Conservation (phyloP, 2,329 filamentous ascomycete genomes). For the Colletotrichum sp. region DNA sequence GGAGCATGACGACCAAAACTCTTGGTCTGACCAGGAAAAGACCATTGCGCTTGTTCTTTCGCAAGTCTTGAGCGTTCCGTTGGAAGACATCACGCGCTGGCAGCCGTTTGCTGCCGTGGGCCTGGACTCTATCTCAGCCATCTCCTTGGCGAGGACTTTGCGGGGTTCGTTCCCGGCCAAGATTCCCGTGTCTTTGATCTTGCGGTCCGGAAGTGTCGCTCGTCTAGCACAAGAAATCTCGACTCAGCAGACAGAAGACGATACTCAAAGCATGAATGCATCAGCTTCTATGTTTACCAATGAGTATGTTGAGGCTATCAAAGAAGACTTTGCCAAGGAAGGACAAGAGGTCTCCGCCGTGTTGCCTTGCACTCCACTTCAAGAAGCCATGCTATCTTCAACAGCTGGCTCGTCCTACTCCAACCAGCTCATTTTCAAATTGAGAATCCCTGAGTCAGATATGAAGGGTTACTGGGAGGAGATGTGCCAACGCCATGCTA, state of each 20-base stretch:
- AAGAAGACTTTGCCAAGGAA: slow-evolving; percentile 29
- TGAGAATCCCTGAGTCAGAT: slow-evolving; percentile 52
- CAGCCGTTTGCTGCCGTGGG: slow-evolving; percentile 81
- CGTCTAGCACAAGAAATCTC: slow-evolving; percentile 52
- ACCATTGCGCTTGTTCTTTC: slow-evolving; percentile 61
- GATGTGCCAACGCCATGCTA: slow-evolving; percentile 72
- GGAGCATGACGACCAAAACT: slow-evolving; percentile 29
- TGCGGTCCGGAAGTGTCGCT: slow-evolving; percentile 71
- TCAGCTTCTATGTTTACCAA: background rate
- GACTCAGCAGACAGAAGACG: background rate
- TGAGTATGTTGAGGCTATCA: background rate
- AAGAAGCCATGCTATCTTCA: slow-evolving; percentile 84
- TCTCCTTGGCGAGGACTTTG: slow-evolving; percentile 67
- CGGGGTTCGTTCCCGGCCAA: slow-evolving; percentile 47
- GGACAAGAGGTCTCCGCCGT: slow-evolving; percentile 55
- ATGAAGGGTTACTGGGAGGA: slow-evolving; percentile 66
- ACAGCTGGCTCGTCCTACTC: slow-evolving; percentile 63
- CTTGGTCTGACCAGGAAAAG: slow-evolving; percentile 61
- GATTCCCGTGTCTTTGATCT: slow-evolving; percentile 70
- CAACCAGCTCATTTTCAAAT: slow-evolving; percentile 72
- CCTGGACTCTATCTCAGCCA: slow-evolving; percentile 83
- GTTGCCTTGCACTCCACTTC: slow-evolving; percentile 83
- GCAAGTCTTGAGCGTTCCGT: slow-evolving; percentile 49
- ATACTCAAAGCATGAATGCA: background rate
- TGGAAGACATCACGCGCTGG: slow-evolving; percentile 59